Evolutionary conservation across 2,329 filamentous ascomycete species (phyloP), one percentile per base, ranked within the genome.

Genomic region (Neophaeococcomyces mojaviensis): DNA sequence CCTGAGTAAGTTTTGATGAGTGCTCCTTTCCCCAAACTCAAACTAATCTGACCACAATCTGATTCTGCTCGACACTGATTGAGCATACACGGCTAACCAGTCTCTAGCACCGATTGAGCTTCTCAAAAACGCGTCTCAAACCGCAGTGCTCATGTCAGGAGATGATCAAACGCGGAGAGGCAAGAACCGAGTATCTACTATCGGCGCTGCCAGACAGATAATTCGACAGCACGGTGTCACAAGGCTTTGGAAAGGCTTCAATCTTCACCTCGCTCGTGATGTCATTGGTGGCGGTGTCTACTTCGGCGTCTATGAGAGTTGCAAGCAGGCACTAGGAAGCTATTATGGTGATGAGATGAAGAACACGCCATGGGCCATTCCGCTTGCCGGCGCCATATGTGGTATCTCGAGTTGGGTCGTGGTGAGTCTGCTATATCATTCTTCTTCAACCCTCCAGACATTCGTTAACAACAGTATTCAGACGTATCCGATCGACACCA

Each of bases 71-170:
- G 10, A 28, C 24, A 28, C 5, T 6, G 5, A 10, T 28, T 28
- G 24, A 28, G 24, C 10, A 20, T n/a, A 36, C n/a, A n/a, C 20
- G 15, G 39, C 18, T 43, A 24, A 44, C 41, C 26, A 7, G 16
- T 35, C 22, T 20, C 3, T 41, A 70, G 68, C 68, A 48, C 69
- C 69, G 1, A 69, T 72, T 43, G 69, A 72, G 58, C 56, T 71
- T 28, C 65, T 69, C 40, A 72, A 72, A 54, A 72, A 72, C 47
- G 69, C 70, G 4, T 67, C 70, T 13, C 69, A 72, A 53, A 70
- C 69, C 7, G 71, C 69, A 1, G 68, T 72, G 28, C 55, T 72
- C 38, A 66, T 72, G 49, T 64, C 67, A 7, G 42, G 47, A 19
- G 36, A 48, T 28, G 39, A 50, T 15, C 44, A 40, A 20, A 41